Evolutionary conservation across 2,329 filamentous ascomycete genomes (phyloP), one percentile per base, ranked within the genome.

Genomic region (Proliferodiscus dingleyae): DNA sequence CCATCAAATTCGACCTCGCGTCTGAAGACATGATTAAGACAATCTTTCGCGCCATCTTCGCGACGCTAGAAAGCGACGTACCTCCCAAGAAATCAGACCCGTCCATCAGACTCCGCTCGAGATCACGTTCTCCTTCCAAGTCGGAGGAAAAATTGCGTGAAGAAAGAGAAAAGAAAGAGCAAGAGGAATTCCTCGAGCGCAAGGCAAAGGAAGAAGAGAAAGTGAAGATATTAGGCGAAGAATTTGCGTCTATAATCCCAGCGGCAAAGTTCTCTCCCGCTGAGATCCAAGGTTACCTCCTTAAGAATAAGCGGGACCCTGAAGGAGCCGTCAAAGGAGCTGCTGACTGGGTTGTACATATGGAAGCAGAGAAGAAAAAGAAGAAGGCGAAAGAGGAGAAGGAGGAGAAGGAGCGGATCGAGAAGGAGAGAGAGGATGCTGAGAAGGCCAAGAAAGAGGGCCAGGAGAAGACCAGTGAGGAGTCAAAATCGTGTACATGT

Each of bases 211-310:
- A 15, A 5, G 38, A 38, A 33, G 15, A 37, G 13, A 23, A 41
- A 16, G 26, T 18, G 3, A 50, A 52, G 29, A 36, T 44, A 23
- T 74, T 81, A 13, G 73, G 77, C 0, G 51, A 56, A 9, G 59
- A 70, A 32, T 85, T 85, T 55, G 71, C 74, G 1, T 55, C 65
- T 6, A 65, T 69, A 37, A 73, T 85, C 32, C 77, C 78, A 0
- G 64, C 67, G 5, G 67, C 64, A 6, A 63, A 64, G n/a, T 74
- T 83, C 49, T 75, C 71, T 28, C 80, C 81, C 0, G 81, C 81
- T 0, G 77, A 83, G 62, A 75, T 85, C 34, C 81, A 84, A 59
- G 80, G 80, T 0, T 85, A 81, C 61, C 59, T 85, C 45, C 65
- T 85, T 32, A 81, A 80, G 64, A 67, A 79, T 32, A 84, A 83